A percentile compares a stretch with the other conserved stretches of the same genome.
Conservation (phyloP, 164 flowering plant genomes). For the Malania oleifera region DNA sequence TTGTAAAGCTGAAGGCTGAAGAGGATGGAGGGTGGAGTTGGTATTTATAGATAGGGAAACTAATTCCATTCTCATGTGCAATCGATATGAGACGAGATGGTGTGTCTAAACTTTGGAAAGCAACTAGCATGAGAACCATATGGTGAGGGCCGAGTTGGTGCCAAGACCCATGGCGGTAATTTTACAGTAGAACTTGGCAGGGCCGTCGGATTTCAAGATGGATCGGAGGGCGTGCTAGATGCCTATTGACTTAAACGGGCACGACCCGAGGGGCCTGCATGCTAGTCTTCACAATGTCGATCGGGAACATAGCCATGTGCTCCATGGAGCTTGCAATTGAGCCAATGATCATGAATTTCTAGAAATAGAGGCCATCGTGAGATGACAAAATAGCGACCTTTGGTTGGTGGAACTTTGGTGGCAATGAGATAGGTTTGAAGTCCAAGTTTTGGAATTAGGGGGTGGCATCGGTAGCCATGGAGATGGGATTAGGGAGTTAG, state of each 20-base stretch:
- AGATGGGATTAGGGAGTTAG: neutral
- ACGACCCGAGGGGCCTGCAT: constrained; percentile 46
- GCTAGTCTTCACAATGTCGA: constrained; percentile 44
- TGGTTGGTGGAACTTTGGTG: constrained; percentile 24
- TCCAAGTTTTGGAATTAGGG: constrained; percentile 37
- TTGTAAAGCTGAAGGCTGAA: too few relatives aligned
- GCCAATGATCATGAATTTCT: constrained; percentile 50
- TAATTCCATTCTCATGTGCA: too few relatives aligned
- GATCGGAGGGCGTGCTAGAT: constrained; percentile 29
- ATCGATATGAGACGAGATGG: too few relatives aligned
- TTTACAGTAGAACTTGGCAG: constrained; percentile 61
- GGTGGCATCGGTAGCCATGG: constrained; percentile 29
- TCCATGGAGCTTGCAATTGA: constrained; percentile 40
- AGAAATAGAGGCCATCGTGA: constrained; percentile 46
- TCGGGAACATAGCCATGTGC: constrained; percentile 52
- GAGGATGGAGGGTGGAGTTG: too few relatives aligned
- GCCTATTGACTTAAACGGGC: constrained; percentile 43
- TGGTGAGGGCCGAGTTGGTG: constrained; percentile 85
- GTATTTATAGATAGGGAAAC: too few relatives aligned
- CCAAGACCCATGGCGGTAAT: constrained; percentile 83
- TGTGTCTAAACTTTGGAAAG: too few relatives aligned
- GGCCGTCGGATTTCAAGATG: constrained; percentile 48
- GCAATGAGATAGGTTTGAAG: constrained; percentile 23
- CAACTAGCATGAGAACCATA: constrained; percentile 72
- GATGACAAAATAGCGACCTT: constrained; percentile 11